Conservation (phyloP, 768 basidiomycete species). For the Trametes sanguinea region DNA sequence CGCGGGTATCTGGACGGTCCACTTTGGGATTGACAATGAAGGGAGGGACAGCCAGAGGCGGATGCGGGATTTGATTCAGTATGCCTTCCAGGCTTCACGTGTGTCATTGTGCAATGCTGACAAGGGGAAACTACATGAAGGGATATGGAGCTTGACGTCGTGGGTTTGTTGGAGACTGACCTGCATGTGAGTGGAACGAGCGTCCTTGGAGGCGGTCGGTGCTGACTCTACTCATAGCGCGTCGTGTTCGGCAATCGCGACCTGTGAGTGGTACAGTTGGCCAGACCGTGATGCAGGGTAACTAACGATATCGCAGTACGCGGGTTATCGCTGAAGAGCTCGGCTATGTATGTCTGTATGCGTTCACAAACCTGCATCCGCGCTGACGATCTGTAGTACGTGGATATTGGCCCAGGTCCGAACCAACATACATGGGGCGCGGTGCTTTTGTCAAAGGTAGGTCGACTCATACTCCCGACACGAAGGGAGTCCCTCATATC, state of each 20-base stretch:
- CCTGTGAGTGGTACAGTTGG: conserved; percentile 47
- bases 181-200: conserved; percentile 57
- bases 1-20: conserved; percentile 89
- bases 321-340: conserved; percentile 75
- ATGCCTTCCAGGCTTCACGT: background rate
- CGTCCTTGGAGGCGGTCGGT: no score
- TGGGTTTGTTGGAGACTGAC: conserved; percentile 87
- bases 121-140: conserved; percentile 31
- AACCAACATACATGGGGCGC: conserved; percentile 91
- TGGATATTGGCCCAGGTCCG: conserved; percentile 87
- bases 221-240: conserved; percentile 41
- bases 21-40: conserved; percentile 81
- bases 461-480: background rate
- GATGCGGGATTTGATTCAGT: conserved; percentile 54
- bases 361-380: background rate
- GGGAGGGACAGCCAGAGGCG: conserved; percentile 73
- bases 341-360: conserved; percentile 64
- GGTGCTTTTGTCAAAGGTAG: conserved; percentile 74
- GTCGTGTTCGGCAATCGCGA: conserved; percentile 85
- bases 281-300: background rate
- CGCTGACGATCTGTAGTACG: conserved; percentile 51
- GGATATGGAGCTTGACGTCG: conserved; percentile 84
- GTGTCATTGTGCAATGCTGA: background rate
- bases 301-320: conserved; percentile 48
- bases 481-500: background rate